Percentiles rank a stretch among this genome's conserved stretches.
Evolutionary conservation across 2,329 filamentous ascomycete genomes (phyloP).

Genomic region (Penicillium sp.): DNA sequence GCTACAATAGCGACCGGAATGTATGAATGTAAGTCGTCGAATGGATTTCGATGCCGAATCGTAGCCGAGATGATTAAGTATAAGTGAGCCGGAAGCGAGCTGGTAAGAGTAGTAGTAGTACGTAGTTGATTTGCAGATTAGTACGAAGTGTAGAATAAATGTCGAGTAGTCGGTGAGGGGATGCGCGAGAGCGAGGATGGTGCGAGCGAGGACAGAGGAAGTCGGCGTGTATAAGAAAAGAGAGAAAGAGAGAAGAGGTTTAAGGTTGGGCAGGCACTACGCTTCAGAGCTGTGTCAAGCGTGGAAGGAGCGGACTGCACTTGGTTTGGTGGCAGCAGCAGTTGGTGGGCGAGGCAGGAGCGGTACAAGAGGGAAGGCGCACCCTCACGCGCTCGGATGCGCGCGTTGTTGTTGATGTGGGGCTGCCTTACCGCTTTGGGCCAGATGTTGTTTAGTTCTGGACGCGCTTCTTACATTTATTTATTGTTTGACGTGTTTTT

Average conservation of each 20-base stretch:
- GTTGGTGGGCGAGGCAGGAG: background rate
- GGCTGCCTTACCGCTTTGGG: background rate
- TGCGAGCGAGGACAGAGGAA: background rate
- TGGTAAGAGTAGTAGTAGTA: background rate
- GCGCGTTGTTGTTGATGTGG: conserved; percentile 11
- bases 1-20: conserved; percentile 3
- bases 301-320: background rate
- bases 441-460: background rate
- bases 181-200: background rate
- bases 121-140: too few relatives aligned
- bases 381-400: background rate
- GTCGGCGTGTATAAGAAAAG: too few relatives aligned
- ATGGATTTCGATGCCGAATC: background rate
- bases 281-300: background rate
- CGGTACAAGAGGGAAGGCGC: background rate
- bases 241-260: background rate
- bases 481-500: conserved; percentile 7
- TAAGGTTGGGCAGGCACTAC: conserved; percentile 1
- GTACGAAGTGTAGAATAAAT: background rate
- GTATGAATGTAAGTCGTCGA: background rate
- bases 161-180: background rate
- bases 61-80: background rate
- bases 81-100: background rate
- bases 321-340: background rate
- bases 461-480: background rate